These are phyloP conservation scores for Castanea sativa DNA, from an alignment of 306 rosid genomes.

Conservation along the genomic window DNA sequence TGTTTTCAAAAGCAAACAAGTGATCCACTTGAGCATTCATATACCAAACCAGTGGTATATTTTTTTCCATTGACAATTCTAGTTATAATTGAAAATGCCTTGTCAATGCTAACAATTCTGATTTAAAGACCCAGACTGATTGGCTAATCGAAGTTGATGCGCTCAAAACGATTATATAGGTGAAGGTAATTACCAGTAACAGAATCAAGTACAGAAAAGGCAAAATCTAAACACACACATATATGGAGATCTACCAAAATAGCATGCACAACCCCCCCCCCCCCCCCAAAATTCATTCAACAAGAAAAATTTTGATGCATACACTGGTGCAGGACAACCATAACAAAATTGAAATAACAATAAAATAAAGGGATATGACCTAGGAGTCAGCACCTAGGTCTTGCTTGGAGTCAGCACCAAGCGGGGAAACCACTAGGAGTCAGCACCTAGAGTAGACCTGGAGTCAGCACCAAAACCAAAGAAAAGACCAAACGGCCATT, in stretches of 20 bases:
- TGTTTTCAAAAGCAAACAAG: conserved; percentile 9
- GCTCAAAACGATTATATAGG: neutral
- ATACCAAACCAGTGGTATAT: conserved; percentile 5
- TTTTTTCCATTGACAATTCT: neutral
- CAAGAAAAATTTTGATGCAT: conserved; percentile 6
- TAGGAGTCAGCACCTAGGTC: too few relatives aligned
- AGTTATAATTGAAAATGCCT: conserved; percentile 8
- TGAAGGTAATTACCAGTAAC: neutral
- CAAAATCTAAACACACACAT: neutral
- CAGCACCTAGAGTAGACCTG: too few relatives aligned
- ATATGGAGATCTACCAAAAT: neutral
- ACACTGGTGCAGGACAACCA: neutral
- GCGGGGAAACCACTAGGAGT: too few relatives aligned
- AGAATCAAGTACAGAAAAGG: neutral
- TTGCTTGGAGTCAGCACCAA: too few relatives aligned
- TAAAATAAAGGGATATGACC: too few relatives aligned
- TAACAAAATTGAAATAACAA: too few relatives aligned
- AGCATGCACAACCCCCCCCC: neutral
- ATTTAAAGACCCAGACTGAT: neutral
- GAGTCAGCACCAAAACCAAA: too few relatives aligned
- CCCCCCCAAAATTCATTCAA: neutral
- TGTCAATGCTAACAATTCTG: neutral
- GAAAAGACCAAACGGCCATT: too few relatives aligned
- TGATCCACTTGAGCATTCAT: conserved; percentile 14
- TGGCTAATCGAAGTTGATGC: neutral